Base-by-base conservation (phyloP, 2,329 filamentous ascomycete genomes). In the Fusarium sarcochroum region DNA sequence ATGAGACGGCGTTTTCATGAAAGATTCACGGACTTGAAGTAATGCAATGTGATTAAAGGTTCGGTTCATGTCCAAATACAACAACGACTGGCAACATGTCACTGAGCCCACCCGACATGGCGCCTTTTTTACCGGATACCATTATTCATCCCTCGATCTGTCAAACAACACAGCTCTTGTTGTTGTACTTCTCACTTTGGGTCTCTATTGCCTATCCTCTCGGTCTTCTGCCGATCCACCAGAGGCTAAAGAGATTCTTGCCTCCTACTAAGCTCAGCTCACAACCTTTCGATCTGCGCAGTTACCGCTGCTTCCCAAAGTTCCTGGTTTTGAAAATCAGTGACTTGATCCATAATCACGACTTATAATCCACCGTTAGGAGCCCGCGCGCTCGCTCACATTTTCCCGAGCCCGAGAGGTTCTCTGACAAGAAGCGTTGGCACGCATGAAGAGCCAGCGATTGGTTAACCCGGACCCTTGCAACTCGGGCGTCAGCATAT, bases 391-490 rank as follows among this genome's bases (percentile, higher is more conserved):
- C 45, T 18, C 35, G 14, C 23, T 20, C 27, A 38, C 21, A 10
- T 37, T 41, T 17, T 18, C 20, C 35, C 41, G 7, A 11, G 21
- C 20, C 57, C 30, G 20, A 42, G 17, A 42, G 20, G 20, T 58
- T 45, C 38, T 30, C 20, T 25, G 4, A 27, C 37, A 32, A 53
- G 25, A 34, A 35, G 21, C 27, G 13, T 35, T 20, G 27, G 27
- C 13, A 30, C 27, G 10, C 27, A 30, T 30, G 11, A 60, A 53
- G 37, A 58, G 42, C 46, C 63, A 48, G 50, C 44, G 45, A 40
- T 46, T 63, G 51, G 58, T 53, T 45, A 49, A 41, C 38, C 55
- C 46, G 20, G 30, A 54, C 41, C 59, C 58, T 46, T 55, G 38
- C 40, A 52, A 48, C 44, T 50, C 25, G 40, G 27, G 57, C 52